Conservation (phyloP, 2,329 filamentous ascomycete genomes). For the Clarireedia hainanense region DNA sequence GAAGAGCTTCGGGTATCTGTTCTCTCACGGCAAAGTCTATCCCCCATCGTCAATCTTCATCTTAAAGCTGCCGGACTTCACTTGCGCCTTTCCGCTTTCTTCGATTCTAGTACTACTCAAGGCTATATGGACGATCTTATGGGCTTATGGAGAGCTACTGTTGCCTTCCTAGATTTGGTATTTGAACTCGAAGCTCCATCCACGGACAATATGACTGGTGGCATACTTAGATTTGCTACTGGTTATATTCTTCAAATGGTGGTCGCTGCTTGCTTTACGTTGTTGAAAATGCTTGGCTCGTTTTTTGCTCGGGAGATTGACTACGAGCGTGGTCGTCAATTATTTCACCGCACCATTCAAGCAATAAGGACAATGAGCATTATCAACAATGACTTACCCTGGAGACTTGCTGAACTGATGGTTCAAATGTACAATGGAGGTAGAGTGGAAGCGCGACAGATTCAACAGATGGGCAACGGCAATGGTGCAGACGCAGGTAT, state of each 20-base stretch:
- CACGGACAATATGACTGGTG: slow-evolving; percentile 33
- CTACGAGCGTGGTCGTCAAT: slow-evolving; percentile 54
- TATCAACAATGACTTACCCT: slow-evolving; percentile 69
- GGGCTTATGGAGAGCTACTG: slow-evolving; percentile 65
- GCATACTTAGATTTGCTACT: slow-evolving; percentile 56
- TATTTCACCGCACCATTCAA: slow-evolving; percentile 64
- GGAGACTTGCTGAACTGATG: slow-evolving; percentile 75
- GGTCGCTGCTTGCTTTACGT: slow-evolving; percentile 68
- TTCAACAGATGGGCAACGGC: slow-evolving; percentile 32
- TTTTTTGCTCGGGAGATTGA: slow-evolving; percentile 69
- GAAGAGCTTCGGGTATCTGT: slow-evolving; percentile 55
- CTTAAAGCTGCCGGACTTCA: slow-evolving; percentile 67
- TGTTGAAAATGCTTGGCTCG: slow-evolving; percentile 72
- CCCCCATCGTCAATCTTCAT: slow-evolving; percentile 55
- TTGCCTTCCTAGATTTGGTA: slow-evolving; percentile 54
- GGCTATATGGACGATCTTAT: slow-evolving; percentile 69
- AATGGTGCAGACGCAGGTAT: slow-evolving; percentile 32
- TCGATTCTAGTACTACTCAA: slow-evolving; percentile 64
- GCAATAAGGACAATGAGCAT: slow-evolving; percentile 67
- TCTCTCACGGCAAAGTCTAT: slow-evolving; percentile 46
- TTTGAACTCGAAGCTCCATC: slow-evolving; percentile 47
- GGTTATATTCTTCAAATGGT: slow-evolving; percentile 83
- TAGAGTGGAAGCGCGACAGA: slow-evolving; percentile 31
- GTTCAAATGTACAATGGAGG: slow-evolving; percentile 74
- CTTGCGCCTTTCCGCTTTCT: slow-evolving; percentile 71